These are phyloP conservation scores for Colletotrichum sansevieriae DNA, from an alignment of 2,329 filamentous ascomycete genomes.

Conservation along the genomic window DNA sequence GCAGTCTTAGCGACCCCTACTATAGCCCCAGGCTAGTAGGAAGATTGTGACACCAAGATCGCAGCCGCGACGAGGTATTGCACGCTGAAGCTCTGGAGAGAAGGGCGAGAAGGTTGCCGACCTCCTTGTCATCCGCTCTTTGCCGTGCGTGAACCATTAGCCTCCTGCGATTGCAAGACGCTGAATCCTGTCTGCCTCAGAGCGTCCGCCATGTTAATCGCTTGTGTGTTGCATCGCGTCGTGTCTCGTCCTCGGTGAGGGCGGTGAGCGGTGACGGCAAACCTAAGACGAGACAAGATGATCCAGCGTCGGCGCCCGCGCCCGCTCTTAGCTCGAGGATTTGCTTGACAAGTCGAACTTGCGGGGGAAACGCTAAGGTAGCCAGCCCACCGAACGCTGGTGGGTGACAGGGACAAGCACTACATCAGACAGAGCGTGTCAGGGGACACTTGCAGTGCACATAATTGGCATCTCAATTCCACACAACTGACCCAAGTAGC, in stretches of 20 bases:
- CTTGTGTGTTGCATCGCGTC: too few species aligned
- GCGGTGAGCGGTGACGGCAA: conserved; percentile 20
- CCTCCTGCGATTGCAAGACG: too few species aligned
- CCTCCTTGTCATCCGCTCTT: too few species aligned
- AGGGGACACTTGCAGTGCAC: conserved; percentile 28
- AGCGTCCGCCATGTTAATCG: too few species aligned
- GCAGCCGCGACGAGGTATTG: neutral
- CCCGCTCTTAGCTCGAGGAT: conserved; percentile 27
- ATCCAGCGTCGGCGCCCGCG: conserved; percentile 19
- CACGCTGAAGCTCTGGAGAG: neutral
- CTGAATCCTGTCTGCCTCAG: too few species aligned
- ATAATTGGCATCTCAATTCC: neutral
- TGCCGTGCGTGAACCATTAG: too few species aligned
- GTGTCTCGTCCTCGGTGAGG: neutral
- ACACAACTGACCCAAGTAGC: neutral
- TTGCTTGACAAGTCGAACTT: conserved; percentile 41
- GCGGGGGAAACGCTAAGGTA: conserved; percentile 41
- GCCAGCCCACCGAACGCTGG: conserved; percentile 21
- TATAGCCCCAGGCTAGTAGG: too few species aligned
- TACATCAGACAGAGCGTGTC: conserved; percentile 35
- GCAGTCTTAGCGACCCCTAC: too few species aligned
- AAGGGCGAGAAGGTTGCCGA: too few species aligned
- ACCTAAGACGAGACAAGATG: conserved; percentile 26
- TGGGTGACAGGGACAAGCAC: conserved; percentile 39
- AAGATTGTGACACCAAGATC: too few species aligned